These are phyloP conservation scores for Datisca glomerata DNA, from an alignment of 306 rosid species.

Conservation along the genomic window DNA sequence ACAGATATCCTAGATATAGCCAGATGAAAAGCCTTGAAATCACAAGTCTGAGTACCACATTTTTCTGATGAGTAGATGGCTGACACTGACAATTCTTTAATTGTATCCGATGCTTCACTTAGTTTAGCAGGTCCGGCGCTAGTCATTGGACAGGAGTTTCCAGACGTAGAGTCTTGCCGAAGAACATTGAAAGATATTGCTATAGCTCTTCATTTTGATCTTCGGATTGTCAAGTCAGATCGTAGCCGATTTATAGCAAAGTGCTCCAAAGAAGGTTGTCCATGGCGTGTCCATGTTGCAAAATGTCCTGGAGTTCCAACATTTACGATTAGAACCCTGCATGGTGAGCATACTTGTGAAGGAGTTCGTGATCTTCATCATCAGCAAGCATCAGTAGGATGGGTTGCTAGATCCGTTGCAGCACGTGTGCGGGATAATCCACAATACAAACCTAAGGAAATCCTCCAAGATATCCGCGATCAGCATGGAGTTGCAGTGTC, in stretches of 20 bases:
- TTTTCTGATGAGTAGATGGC: slow-evolving; percentile 47
- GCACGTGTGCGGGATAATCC: slow-evolving; percentile 92
- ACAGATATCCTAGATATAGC: background rate
- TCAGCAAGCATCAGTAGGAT: slow-evolving; percentile 99
- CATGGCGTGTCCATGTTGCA: slow-evolving; percentile 99
- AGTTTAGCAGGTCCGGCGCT: slow-evolving; percentile 33
- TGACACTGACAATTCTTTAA: slow-evolving; percentile 50
- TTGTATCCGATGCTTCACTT: slow-evolving; percentile 26
- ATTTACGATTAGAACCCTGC: slow-evolving; percentile 83
- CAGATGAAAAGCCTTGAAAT: slow-evolving; percentile 20
- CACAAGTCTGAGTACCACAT: too few relatives aligned
- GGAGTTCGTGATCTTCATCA: slow-evolving; percentile 94
- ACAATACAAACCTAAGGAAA: slow-evolving; percentile 89
- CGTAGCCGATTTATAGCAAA: slow-evolving; percentile 97
- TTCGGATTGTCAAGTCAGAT: slow-evolving; percentile 93
- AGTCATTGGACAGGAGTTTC: slow-evolving; percentile 90
- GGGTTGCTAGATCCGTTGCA: slow-evolving; percentile 99
- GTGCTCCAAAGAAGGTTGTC: slow-evolving; percentile 99
- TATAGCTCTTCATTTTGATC: slow-evolving; percentile 91
- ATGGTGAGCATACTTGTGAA: slow-evolving; percentile 90
- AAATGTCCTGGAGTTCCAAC: slow-evolving; percentile 97
- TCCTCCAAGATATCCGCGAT: slow-evolving; percentile 87
- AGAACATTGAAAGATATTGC: slow-evolving; percentile 95
- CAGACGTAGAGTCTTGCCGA: slow-evolving; percentile 94
- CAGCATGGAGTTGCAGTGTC: slow-evolving; percentile 99